Base-by-base conservation (phyloP, 176 grass and related monocot species). In the Cocos nucifera region DNA sequence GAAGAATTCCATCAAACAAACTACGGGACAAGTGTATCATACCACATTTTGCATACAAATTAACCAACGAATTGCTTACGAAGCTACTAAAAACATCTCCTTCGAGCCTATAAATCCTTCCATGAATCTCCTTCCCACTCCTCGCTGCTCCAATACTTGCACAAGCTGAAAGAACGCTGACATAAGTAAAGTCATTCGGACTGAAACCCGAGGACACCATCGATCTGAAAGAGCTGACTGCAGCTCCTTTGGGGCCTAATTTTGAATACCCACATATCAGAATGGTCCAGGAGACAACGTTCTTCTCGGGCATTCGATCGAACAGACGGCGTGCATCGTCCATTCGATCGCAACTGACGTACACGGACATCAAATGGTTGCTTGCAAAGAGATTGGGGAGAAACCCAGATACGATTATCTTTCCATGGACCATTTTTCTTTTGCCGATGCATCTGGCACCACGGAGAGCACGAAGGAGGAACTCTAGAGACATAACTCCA, bases 221-320 rank as follows among this genome's bases (percentile, higher is more conserved):
- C 53, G 15, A 57, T 19, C 66, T 57, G n/a, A 57, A 19, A 39
- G 51, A 56, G 17, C 12, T 9, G 19, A 57, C 17, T 22, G 53
- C 66, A 14, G 15, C 53, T 14, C 15, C n/a, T 22, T 10, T 19
- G 23, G 0, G 12, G 3, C 66, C 66, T 16, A 15, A 69, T 69
- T 23, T 49, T 2, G n/a, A 57, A 57, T 69, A 69, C 53, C 52
- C 66, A 57, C 30, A 56, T 24, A 57, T 54, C 53, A 57, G 29
- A 48, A 69, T 57, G 2, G 66, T 69, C 66, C 66, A 69, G 0
- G 66, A 69, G 4, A 69, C 53, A 0, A 48, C 66, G 3, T 69
- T 69, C 66, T 56, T 69, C 10, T 57, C 24, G 7, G 66, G 66
- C 53, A 69, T 69, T 56, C 17, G 66, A 54, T 69, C 66, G 53